Evolutionary conservation across 305 asterid species (phyloP).

Genomic region (Solanum hybrid): DNA sequence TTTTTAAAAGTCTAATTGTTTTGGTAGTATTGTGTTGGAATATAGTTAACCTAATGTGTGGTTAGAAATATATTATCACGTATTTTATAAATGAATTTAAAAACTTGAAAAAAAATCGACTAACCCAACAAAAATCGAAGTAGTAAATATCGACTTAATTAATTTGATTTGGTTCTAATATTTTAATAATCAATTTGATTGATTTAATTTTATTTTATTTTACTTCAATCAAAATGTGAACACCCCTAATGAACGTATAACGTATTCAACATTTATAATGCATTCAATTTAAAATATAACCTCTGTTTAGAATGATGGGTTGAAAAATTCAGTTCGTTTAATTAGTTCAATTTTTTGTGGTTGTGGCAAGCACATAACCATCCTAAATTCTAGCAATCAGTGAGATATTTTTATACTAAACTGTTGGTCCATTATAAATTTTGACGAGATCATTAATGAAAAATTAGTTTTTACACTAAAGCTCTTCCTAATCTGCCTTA

Average conservation of each 20-base stretch:
- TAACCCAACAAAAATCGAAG: neutral
- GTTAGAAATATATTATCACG: neutral
- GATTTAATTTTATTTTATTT: too few species aligned
- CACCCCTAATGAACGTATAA: neutral
- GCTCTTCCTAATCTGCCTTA: neutral
- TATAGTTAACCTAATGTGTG: neutral
- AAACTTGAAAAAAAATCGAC: neutral
- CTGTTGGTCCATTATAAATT: too few species aligned
- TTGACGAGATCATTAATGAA: neutral
- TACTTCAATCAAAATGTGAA: neutral
- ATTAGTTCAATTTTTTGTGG: neutral
- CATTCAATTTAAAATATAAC: neutral
- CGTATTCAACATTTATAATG: neutral
- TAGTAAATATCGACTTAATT: neutral
- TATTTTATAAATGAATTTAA: too few species aligned
- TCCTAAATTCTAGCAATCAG: too few species aligned
- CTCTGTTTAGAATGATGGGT: neutral
- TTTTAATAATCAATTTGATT: neutral
- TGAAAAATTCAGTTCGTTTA: neutral
- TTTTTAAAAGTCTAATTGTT: too few species aligned
- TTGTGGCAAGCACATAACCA: neutral
- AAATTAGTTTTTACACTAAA: neutral
- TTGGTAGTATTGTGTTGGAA: neutral
- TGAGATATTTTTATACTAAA: too few species aligned
- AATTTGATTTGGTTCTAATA: neutral